Evolutionary conservation across 1,284 basidiomycete genomes (phyloP).

Genomic region (Apiotrichum sp.): DNA sequence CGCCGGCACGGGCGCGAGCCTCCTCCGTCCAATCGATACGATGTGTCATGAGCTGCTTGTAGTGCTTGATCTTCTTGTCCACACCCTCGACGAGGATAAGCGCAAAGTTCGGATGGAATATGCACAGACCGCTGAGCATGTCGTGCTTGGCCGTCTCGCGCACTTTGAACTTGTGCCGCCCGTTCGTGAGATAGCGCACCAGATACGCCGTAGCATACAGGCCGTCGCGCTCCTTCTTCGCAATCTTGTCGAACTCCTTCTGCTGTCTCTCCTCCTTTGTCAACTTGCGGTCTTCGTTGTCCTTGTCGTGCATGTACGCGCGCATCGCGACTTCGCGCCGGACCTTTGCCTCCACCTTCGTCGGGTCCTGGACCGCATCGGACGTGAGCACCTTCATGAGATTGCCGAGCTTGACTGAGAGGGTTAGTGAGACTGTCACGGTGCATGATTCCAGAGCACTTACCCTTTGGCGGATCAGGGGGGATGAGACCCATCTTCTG

Average conservation of each 20-base stretch:
- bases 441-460: conserved; percentile 8
- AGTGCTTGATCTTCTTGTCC: conserved; percentile 75
- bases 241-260: conserved; percentile 76
- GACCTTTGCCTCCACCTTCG: conserved; percentile 92
- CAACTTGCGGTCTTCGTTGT: conserved; percentile 84
- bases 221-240: conserved; percentile 80
- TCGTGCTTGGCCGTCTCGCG: conserved; percentile 91
- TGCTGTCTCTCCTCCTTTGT: conserved; percentile 82
- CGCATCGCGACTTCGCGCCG: conserved; percentile 86
- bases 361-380: conserved; percentile 91
- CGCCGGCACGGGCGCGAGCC: conserved; percentile 64
- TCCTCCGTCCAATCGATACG: conserved; percentile 94
- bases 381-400: conserved; percentile 97
- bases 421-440: conserved; percentile 8
- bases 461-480: conserved; percentile 90
- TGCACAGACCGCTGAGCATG: conserved; percentile 76
- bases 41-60: conserved; percentile 77
- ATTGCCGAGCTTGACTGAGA: conserved; percentile 81
- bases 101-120: conserved; percentile 82
- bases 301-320: conserved; percentile 79
- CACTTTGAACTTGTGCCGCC: conserved; percentile 91
- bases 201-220: conserved; percentile 83
- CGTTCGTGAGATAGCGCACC: conserved; percentile 83
- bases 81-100: conserved; percentile 93
- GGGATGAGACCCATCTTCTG: conserved; percentile 94